These are phyloP conservation scores for Euphrasia arctica DNA, from an alignment of 305 asterid species.

Conservation along the genomic window DNA sequence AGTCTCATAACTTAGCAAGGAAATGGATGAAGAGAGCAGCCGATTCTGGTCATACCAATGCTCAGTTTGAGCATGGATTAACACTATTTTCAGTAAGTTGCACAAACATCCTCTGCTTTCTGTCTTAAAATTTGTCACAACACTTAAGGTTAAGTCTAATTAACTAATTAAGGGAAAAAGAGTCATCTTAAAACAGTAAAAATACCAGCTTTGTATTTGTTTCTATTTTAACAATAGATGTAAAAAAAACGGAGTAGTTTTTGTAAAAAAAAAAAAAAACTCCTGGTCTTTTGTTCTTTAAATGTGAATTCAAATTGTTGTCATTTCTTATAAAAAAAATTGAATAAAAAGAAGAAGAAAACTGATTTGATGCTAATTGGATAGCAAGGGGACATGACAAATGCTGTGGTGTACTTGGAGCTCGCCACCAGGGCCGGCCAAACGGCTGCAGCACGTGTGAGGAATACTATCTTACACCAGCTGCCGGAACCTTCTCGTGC, in stretches of 20 bases:
- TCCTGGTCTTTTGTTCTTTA: neutral
- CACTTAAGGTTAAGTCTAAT: neutral
- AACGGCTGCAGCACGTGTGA: constrained; percentile 62
- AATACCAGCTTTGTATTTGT: too few relatives aligned
- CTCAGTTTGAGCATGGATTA: constrained; percentile 80
- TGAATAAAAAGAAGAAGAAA: constrained; percentile 1
- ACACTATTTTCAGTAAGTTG: constrained; percentile 62
- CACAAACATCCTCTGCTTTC: neutral
- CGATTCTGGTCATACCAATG: constrained; percentile 81
- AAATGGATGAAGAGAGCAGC: constrained; percentile 96
- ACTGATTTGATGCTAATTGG: constrained; percentile 28
- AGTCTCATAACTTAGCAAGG: constrained; percentile 51
- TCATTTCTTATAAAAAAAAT: neutral
- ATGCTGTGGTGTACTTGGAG: constrained; percentile 80
- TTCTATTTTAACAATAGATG: too few relatives aligned
- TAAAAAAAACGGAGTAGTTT: neutral
- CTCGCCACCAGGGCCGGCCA: constrained; percentile 60
- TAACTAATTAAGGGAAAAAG: neutral
- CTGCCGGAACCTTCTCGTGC: constrained; percentile 46
- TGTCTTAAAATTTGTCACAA: neutral
- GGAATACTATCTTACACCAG: constrained; percentile 50
- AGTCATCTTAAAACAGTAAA: neutral
- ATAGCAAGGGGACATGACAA: constrained; percentile 83
- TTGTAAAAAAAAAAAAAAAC: neutral
- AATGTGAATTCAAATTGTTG: neutral